Conservation (phyloP, 179 eudicot species). For the Silene coronaria region DNA sequence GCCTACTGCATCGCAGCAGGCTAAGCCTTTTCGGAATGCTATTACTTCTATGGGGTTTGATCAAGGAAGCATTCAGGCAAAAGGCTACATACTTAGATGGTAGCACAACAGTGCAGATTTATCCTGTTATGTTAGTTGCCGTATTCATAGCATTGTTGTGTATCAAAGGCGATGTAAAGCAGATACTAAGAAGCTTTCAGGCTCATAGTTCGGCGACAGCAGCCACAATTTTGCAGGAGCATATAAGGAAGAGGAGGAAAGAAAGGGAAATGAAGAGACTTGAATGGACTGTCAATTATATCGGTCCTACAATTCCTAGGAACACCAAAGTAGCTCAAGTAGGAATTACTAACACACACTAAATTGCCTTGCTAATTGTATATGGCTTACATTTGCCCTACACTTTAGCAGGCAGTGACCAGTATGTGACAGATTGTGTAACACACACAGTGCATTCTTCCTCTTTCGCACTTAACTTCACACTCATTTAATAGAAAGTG, state of each 20-base stretch:
- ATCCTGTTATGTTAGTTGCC: conserved; percentile 37
- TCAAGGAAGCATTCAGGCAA: conserved; percentile 31
- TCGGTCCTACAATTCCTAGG: conserved; percentile 23
- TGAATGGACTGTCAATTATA: conserved; percentile 36
- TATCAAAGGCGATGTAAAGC: conserved; percentile 36
- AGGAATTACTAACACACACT: conserved; percentile 23
- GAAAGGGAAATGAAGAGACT: conserved; percentile 38
- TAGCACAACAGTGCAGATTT: conserved; percentile 21
- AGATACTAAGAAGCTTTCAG: conserved; percentile 30
- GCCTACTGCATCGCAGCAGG: conserved; percentile 32
- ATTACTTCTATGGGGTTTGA: conserved; percentile 45
- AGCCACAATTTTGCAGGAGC: conserved; percentile 16
- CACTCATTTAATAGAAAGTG: neutral
- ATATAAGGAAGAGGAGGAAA: conserved; percentile 18
- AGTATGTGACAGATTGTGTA: too few species aligned
- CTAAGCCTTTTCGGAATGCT: conserved; percentile 44
- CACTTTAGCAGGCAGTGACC: too few species aligned
- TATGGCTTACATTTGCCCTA: neutral
- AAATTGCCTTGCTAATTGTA: neutral
- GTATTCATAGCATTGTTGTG: conserved; percentile 29
- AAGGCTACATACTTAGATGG: conserved; percentile 5
- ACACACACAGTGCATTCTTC: too few species aligned
- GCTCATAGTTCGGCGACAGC: conserved; percentile 18
- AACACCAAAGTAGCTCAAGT: conserved; percentile 29
- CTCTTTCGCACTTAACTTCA: too few species aligned